Evolutionary conservation across 163 green algal species (phyloP).

Genomic region (Scenedesmus sp.): DNA sequence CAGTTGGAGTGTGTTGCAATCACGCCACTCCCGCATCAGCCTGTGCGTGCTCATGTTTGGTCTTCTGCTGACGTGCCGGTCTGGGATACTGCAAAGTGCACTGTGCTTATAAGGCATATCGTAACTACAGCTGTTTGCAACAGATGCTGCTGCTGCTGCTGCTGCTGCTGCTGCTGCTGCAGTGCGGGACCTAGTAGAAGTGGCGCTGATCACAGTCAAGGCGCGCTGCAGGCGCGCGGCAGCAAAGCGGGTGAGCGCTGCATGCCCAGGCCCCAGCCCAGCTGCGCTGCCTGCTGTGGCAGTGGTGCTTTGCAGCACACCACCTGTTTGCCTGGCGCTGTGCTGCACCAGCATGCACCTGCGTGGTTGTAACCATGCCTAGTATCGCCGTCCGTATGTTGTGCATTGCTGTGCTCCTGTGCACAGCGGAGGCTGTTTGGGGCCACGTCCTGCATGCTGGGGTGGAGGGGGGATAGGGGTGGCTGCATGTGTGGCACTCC

Average conservation of each 20-base stretch:
- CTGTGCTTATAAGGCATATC: no score
- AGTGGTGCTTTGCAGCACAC: no score
- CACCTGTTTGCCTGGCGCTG: no score
- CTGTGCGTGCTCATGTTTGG: no score
- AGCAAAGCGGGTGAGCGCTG: constrained; percentile 17
- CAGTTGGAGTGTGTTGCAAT: no score
- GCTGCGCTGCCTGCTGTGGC: neutral
- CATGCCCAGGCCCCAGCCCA: neutral
- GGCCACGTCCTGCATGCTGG: neutral
- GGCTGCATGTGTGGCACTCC: neutral
- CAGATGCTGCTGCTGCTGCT: neutral
- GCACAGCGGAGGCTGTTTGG: no score
- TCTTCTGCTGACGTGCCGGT: no score
- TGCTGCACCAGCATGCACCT: neutral
- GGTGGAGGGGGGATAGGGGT: neutral
- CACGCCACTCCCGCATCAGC: no score
- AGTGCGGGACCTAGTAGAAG: constrained; percentile 95
- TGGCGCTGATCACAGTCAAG: constrained; percentile 85
- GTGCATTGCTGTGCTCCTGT: neutral
- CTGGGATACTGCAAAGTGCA: no score
- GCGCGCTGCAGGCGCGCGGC: constrained; percentile 61
- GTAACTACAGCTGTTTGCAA: no score
- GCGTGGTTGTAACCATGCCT: no score
- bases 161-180: neutral
- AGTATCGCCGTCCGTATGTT: no score